Percentiles rank a stretch among this genome's conserved stretches.
These are phyloP conservation scores for Fusarium scirpi DNA, from an alignment of 2,329 filamentous ascomycete genomes.

Conservation along the genomic window DNA sequence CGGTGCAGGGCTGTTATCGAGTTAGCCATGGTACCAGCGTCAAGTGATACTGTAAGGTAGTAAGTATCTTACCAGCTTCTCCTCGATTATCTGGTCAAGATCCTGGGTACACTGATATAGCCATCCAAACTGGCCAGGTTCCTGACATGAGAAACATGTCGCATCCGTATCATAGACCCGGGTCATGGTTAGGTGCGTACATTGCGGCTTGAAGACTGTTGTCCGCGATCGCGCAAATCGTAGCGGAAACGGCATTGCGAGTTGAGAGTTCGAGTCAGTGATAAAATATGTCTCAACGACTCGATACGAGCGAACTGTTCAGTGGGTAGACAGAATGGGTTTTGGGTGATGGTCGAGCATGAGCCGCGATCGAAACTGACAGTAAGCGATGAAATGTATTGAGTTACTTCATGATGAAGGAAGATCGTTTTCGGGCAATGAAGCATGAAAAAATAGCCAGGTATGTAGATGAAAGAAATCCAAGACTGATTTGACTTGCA, in stretches of 20 bases:
- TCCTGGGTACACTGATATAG: conserved; percentile 81
- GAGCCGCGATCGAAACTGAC: background rate
- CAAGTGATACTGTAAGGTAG: conserved; percentile 10
- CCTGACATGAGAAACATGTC: conserved; percentile 69
- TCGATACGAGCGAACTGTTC: background rate
- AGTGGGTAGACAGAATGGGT: background rate
- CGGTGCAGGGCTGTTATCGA: conserved; percentile 48
- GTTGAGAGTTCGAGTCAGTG: background rate
- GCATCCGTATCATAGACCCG: conserved; percentile 68
- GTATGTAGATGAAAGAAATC: background rate
- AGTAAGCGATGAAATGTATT: conserved; percentile 27
- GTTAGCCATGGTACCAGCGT: conserved; percentile 5
- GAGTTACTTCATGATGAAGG: conserved; percentile 15
- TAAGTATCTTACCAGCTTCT: conserved; percentile 45
- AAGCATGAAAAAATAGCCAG: background rate
- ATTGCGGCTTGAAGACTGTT: conserved; percentile 55
- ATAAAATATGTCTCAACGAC: background rate
- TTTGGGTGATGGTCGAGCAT: background rate
- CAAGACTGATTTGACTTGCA: background rate
- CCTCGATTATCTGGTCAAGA: conserved; percentile 57
- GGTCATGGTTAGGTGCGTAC: conserved; percentile 77
- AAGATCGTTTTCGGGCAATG: background rate
- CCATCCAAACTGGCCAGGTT: conserved; percentile 72
- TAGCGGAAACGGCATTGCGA: conserved; percentile 32
- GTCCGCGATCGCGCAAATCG: conserved; percentile 18